Conservation (phyloP, 73 alveolate genomes). For the Diophrys appendiculata region DNA sequence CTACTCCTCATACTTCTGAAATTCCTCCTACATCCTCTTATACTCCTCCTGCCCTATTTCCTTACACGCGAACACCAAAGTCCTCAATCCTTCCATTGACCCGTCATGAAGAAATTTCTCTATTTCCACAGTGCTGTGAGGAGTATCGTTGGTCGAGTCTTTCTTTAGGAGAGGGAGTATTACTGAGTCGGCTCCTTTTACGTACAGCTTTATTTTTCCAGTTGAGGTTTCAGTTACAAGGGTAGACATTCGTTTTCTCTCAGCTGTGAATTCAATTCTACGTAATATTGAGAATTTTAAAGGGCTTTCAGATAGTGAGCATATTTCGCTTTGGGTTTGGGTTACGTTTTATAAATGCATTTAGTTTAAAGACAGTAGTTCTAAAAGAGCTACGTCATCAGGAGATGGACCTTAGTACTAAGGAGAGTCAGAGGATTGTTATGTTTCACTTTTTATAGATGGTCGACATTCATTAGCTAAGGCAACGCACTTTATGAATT, state of each 20-base stretch:
- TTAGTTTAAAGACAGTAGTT: slow-evolving; percentile 85
- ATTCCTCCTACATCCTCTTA: too few species aligned
- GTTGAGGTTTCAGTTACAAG: slow-evolving; percentile 77
- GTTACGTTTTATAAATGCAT: slow-evolving; percentile 70
- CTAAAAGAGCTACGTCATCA: slow-evolving; percentile 90
- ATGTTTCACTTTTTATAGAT: not conserved
- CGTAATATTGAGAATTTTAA: slow-evolving; percentile 71
- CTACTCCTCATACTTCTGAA: too few species aligned
- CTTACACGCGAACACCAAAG: slow-evolving; percentile 89
- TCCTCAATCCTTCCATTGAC: slow-evolving; percentile 78
- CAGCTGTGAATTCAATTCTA: slow-evolving; percentile 89
- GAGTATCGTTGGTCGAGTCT: slow-evolving; percentile 44
- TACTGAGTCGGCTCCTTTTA: slow-evolving; percentile 66
- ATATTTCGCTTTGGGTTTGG: slow-evolving; percentile 54
- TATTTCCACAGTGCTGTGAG: too few species aligned
- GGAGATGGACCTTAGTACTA: slow-evolving; percentile 84
- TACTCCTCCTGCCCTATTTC: too few species aligned
- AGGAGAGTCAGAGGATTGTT: not conserved
- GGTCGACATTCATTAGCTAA: slow-evolving; percentile 1
- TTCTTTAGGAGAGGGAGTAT: slow-evolving; percentile 36
- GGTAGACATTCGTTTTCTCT: slow-evolving; percentile 92
- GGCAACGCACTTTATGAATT: not conserved
- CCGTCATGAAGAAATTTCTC: slow-evolving; percentile 48
- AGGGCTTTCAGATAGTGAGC: slow-evolving; percentile 21
- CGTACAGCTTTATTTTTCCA: slow-evolving; percentile 48